Percentiles rank a stretch among this genome's conserved stretches.
Conservation (phyloP, 2,329 filamentous ascomycete genomes). For the Coniochaeta ligniaria region DNA sequence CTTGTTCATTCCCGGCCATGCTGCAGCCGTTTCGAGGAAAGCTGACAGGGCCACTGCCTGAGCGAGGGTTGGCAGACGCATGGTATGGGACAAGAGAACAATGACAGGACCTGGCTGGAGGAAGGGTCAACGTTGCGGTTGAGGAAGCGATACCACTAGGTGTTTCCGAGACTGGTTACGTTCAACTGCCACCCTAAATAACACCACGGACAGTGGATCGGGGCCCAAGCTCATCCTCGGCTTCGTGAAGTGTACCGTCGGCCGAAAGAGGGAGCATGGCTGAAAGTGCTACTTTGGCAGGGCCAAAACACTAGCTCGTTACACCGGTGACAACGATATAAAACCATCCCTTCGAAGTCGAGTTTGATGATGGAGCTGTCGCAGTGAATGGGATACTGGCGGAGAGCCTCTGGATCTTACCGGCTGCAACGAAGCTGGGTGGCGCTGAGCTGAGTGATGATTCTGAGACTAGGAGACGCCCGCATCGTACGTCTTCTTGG, state of each 20-base stretch:
- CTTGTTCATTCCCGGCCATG: constrained; percentile 17
- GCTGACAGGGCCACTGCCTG: neutral
- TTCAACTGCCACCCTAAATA: neutral
- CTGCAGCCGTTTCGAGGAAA: constrained; percentile 1
- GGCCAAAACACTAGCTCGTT: neutral
- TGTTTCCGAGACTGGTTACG: neutral
- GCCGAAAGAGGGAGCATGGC: neutral
- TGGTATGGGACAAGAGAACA: neutral
- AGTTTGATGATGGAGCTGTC: too few relatives aligned
- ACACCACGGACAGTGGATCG: neutral
- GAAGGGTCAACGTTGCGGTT: neutral
- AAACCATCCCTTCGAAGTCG: too few relatives aligned
- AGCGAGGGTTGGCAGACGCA: neutral
- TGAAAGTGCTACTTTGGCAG: neutral
- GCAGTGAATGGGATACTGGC: too few relatives aligned
- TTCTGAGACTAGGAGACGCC: neutral
- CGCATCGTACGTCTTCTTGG: neutral
- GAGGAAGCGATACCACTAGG: neutral
- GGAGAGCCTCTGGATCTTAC: too few relatives aligned
- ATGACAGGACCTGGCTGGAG: neutral
- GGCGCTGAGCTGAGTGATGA: neutral
- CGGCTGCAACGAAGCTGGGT: too few relatives aligned
- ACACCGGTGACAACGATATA: too few relatives aligned
- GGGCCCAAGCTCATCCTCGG: neutral
- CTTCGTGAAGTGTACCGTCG: neutral